These are phyloP conservation scores for Leptographium procerum DNA, from an alignment of 2,329 filamentous ascomycete species.

Conservation along the genomic window DNA sequence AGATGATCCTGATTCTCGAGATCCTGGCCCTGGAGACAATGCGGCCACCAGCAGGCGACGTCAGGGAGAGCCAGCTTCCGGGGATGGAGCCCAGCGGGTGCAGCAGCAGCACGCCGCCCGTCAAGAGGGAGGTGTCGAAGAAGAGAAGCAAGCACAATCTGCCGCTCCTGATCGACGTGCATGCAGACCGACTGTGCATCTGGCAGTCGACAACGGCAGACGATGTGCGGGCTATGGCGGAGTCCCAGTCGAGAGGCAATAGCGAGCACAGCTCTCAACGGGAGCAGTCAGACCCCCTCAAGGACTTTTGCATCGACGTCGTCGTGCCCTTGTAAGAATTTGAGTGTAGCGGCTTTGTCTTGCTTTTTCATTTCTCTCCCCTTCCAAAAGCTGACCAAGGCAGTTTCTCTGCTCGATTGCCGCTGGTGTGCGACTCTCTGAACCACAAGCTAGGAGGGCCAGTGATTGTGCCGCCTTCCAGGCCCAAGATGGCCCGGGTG, in stretches of 20 bases:
- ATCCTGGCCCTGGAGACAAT: conserved; percentile 55
- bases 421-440: conserved; percentile 56
- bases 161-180: conserved; percentile 54
- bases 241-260: conserved; percentile 28
- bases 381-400: conserved; percentile 22
- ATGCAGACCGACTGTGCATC: conserved; percentile 69
- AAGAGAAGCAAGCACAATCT: conserved; percentile 55
- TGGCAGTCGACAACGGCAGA: conserved; percentile 68
- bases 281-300: conserved; percentile 48
- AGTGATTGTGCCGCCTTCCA: conserved; percentile 42
- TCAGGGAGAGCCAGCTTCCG: conserved; percentile 35
- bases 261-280: conserved; percentile 14
- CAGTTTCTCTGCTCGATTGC: conserved; percentile 65
- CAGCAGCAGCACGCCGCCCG: conserved; percentile 16
- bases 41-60: conserved; percentile 26
- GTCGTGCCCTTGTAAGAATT: conserved; percentile 61
- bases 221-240: conserved; percentile 37
- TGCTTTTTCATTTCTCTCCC: neutral
- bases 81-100: conserved; percentile 26
- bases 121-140: conserved; percentile 28
- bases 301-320: conserved; percentile 70
- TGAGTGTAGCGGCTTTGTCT: neutral
- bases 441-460: conserved; percentile 70
- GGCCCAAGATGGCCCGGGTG: conserved; percentile 25
- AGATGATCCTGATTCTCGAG: conserved; percentile 70